phyloP scores from a whole-genome alignment of 306 rosid species.

The Carpinus fangiana region DNA sequence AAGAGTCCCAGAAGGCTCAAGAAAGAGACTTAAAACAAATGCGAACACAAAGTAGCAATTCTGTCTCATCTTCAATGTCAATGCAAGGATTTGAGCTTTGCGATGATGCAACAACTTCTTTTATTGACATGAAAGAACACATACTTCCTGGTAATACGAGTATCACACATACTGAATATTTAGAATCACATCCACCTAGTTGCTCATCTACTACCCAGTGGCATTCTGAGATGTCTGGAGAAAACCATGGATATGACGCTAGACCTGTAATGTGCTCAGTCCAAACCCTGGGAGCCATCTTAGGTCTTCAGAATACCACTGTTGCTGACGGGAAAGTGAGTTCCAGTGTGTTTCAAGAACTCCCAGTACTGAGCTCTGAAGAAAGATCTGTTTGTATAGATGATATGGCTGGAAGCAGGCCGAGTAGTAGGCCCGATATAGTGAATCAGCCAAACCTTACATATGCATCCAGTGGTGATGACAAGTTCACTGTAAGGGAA shows the following conservation, averaged over 20 bases:
- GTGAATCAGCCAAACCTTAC: slow-evolving; percentile 32
- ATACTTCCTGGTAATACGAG: slow-evolving; percentile 40
- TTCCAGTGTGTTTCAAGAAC: slow-evolving; percentile 36
- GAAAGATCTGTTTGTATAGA: slow-evolving; percentile 44
- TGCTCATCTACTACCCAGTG: slow-evolving; percentile 38
- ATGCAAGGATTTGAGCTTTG: slow-evolving; percentile 75
- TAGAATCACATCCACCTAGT: slow-evolving; percentile 40
- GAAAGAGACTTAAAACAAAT: slow-evolving; percentile 64
- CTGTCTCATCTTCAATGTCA: slow-evolving; percentile 79
- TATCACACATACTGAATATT: slow-evolving; percentile 34
- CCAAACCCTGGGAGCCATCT: slow-evolving; percentile 33
- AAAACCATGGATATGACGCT: slow-evolving; percentile 35
- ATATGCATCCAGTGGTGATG: slow-evolving; percentile 55
- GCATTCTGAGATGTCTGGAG: slow-evolving; percentile 40
- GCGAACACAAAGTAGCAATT: slow-evolving; percentile 74
- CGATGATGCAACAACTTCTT: slow-evolving; percentile 68
- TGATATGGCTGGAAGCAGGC: slow-evolving; percentile 36
- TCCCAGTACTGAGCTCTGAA: slow-evolving; percentile 38
- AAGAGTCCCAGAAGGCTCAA: slow-evolving; percentile 49
- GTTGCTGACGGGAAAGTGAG: slow-evolving; percentile 24
- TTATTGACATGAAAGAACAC: slow-evolving; percentile 57
- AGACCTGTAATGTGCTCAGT: slow-evolving; percentile 30
- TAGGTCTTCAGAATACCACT: slow-evolving; percentile 46
- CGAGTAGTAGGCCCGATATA: slow-evolving; percentile 32
- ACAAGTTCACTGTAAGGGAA: slow-evolving; percentile 81